These are phyloP conservation scores for Pythium plurisporium DNA, from an alignment of 352 stramenopile genomes.

Conservation along the genomic window DNA sequence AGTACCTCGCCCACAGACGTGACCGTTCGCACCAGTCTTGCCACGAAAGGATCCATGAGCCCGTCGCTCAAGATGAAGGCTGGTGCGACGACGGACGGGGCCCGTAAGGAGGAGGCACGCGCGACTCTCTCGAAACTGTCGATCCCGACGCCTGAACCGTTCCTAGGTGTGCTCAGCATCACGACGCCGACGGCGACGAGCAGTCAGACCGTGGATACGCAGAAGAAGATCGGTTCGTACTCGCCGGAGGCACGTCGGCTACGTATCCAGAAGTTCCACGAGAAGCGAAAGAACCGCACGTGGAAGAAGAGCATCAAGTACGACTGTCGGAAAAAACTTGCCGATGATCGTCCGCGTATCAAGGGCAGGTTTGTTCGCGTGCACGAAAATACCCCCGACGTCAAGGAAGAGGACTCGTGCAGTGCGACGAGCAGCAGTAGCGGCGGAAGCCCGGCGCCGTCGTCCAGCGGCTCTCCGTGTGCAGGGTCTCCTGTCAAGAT, in stretches of 20 bases:
- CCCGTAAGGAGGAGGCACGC: constrained; percentile 32
- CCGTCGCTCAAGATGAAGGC: constrained; percentile 35
- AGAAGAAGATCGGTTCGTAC: constrained; percentile 91
- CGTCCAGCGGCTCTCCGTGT: constrained; percentile 16
- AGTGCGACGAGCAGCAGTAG: constrained; percentile 11
- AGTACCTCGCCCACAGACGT: neutral
- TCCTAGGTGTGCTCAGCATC: constrained; percentile 45
- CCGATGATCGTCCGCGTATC: constrained; percentile 92
- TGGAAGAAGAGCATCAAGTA: constrained; percentile 99
- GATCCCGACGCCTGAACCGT: constrained; percentile 29
- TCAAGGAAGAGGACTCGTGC: constrained; percentile 35
- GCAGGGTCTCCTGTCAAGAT: constrained; percentile 3
- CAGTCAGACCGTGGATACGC: neutral
- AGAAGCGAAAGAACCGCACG: constrained; percentile 95
- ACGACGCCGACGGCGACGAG: constrained; percentile 16
- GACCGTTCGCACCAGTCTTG: neutral
- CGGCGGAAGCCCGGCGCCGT: constrained; percentile 23
- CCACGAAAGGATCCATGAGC: constrained; percentile 23
- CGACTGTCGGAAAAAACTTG: constrained; percentile 97
- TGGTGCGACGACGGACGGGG: constrained; percentile 28
- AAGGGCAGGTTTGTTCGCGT: constrained; percentile 92
- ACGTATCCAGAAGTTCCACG: constrained; percentile 96
- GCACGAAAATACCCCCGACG: constrained; percentile 38
- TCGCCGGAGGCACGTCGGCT: constrained; percentile 89
- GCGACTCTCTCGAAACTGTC: constrained; percentile 26